Base-by-base conservation (phyloP, 116 monocot species). In the Papilionanthe hybrid region DNA sequence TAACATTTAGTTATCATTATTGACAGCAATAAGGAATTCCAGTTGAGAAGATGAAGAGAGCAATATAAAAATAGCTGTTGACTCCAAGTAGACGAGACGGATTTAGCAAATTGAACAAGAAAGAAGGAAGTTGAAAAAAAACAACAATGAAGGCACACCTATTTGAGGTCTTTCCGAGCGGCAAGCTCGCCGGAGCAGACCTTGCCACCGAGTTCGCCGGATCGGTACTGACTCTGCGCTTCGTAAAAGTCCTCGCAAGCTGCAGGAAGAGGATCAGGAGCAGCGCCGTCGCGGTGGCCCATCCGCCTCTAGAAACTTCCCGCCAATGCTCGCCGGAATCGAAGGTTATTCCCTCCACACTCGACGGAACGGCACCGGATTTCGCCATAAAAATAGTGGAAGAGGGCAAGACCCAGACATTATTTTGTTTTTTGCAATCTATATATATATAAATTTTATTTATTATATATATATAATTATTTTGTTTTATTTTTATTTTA, bases 261-360 rank as follows among this genome's bases (percentile, higher is more conserved):
- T 88, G 82, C 79, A 80, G 83, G 67, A 67, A 44, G 58, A 83
- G 23, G 78, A 96, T 55, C 77, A 96, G 42, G 60, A 91, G 63
- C 53, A 93, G 55, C 65, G 80, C 86, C 25, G 69, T 68, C 12
- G 82, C 89, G 11, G 93, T 91, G 18, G 85, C 84, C 87, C 90
- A 93, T 2, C 80, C 91, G 0, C 89, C 90, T 83, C 57, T 47
- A 55, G 74, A 32, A 42, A 23, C 68, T 30, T 79, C 80, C 60
- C 69, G 78, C 87, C 83, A 89, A 60, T 77, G 78, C 27, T 81
- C 66, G 69, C 45, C 42, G 17, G 65, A 73, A 27, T 18, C 60
- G 13, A 55, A 75, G 43, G 50, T 57, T 57, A 30, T 79, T 71
- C 69, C 75, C 67, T 80, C 85, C 56, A 67, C 75, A 75, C 55